A percentile compares a stretch with the other conserved stretches of the same genome.
These are phyloP conservation scores for Thozetella sp. DNA, from an alignment of 495 filamentous ascomycete genomes.

Conservation along the genomic window DNA sequence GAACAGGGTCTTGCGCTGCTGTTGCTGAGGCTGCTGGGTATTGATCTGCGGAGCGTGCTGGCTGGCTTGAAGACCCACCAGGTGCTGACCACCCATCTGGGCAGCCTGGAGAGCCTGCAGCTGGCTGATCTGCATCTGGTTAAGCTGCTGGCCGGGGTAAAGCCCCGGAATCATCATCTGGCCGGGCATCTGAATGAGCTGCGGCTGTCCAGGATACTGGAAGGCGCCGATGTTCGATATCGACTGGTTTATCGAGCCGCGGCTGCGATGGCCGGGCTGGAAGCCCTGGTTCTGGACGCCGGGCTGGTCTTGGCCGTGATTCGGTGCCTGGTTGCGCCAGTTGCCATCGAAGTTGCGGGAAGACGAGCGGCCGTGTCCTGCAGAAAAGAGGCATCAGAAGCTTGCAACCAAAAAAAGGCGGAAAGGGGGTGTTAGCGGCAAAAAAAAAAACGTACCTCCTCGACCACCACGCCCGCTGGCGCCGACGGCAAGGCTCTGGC, in stretches of 20 bases:
- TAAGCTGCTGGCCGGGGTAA: conserved; percentile 83
- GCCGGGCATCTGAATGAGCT: conserved; percentile 83
- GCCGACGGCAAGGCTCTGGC: conserved; percentile 64
- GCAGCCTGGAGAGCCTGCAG: conserved; percentile 90
- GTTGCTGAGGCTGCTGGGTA: conserved; percentile 74
- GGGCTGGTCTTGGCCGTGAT: conserved; percentile 54
- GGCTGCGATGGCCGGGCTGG: conserved; percentile 88
- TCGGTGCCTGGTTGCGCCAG: conserved; percentile 88
- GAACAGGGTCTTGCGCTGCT: conserved; percentile 97
- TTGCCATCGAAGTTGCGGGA: conserved; percentile 98
- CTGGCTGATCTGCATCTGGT: conserved; percentile 85
- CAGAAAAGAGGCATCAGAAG: conserved; percentile 66
- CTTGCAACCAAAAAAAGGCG: background rate
- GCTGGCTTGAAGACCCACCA: conserved; percentile 68
- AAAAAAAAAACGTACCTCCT: conserved; percentile 21
- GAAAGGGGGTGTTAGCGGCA: background rate
- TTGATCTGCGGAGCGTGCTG: conserved; percentile 75
- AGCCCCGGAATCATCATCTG: conserved; percentile 78
- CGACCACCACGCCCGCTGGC: conserved; percentile 49
- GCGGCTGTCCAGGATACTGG: conserved; percentile 89
- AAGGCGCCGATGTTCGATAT: conserved; percentile 84
- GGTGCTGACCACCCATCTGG: conserved; percentile 77
- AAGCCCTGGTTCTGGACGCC: conserved; percentile 76
- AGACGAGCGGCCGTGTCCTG: conserved; percentile 73
- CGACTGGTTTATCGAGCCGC: conserved; percentile 82